Base-by-base conservation (phyloP, 2,329 filamentous ascomycete species). In the Penicillium verrucosum region DNA sequence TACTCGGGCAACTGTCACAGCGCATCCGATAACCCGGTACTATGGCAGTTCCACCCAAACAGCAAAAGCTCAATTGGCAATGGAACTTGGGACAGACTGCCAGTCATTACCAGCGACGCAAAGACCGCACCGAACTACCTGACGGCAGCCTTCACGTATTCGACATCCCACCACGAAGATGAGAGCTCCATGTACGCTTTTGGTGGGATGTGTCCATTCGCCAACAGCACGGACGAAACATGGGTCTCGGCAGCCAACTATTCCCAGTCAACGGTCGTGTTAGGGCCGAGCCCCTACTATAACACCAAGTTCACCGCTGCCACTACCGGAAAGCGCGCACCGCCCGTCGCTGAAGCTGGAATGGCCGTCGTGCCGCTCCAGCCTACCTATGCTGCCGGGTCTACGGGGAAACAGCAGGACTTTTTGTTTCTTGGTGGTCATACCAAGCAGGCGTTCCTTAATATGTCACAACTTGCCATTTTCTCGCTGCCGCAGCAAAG, bases 401-500 rank as follows among this genome's bases (percentile, higher is more conserved):
- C 84, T 8, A 76, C 75, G 16, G 86, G 84, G 3, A 79, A 92
- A 68, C 85, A 92, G 69, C 86, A 88, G 60, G 87, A 87, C 65
- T 93, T 90, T 63, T 84, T 96, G 12, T 76, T 97, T 23, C 77
- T 97, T 16, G 93, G 92, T 40, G 93, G 93, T 0, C 92, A 97
- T 70, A 96, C 92, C 0, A 80, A 85, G 64, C 75, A 79, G 16
- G 92, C 92, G 0, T 97, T 96, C 70, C 87, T 97, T 76, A 96
- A 97, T 72, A 97, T 96, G 88, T 95, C 90, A 55, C 90, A 91
- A 42, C 85, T 93, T 1, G 93, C 92, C 0, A 78, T 97, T 1
- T 96, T 92, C 80, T 92, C 86, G 52, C 78, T 97, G 7, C 93
- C 93, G 0, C 89, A 95, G 67, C 86, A 92, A 68, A 87, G 84